These are phyloP conservation scores for Melampsora larici-populina DNA, from an alignment of 1,284 basidiomycete genomes.

Conservation along the genomic window DNA sequence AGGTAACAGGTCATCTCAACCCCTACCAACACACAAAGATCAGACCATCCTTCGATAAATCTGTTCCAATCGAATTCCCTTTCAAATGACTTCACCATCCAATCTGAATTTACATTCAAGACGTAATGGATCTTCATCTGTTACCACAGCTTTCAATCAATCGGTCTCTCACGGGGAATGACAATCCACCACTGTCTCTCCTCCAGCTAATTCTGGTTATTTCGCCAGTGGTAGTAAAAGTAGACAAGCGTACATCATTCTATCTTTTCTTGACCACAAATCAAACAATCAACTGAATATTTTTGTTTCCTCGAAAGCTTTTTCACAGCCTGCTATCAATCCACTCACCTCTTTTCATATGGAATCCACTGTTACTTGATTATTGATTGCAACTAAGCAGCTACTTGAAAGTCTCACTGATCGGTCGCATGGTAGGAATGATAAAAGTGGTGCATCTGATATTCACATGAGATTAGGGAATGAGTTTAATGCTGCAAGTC, in stretches of 20 bases:
- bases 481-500: no score
- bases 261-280: neutral
- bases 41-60: no score
- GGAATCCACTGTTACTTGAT: slow-evolving; percentile 86
- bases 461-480: no score
- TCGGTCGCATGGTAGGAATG: no score
- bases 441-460: no score
- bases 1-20: no score
- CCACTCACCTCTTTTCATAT: slow-evolving; percentile 57
- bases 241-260: slow-evolving; percentile 10
- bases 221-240: slow-evolving; percentile 22
- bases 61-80: no score
- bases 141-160: slow-evolving; percentile 4
- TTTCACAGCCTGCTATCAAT: slow-evolving; percentile 9
- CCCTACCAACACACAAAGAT: no score
- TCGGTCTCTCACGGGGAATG: neutral
- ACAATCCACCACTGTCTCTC: neutral
- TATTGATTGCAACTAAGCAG: slow-evolving; percentile 90
- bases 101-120: neutral
- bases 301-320: slow-evolving; percentile 2
- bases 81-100: neutral
- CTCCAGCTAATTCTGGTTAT: neutral
- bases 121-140: slow-evolving; percentile 6
- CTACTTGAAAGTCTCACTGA: no score
- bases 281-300: neutral